phyloP scores from a whole-genome alignment of 2,329 filamentous ascomycete species.

The Hypoxylon sp. region DNA sequence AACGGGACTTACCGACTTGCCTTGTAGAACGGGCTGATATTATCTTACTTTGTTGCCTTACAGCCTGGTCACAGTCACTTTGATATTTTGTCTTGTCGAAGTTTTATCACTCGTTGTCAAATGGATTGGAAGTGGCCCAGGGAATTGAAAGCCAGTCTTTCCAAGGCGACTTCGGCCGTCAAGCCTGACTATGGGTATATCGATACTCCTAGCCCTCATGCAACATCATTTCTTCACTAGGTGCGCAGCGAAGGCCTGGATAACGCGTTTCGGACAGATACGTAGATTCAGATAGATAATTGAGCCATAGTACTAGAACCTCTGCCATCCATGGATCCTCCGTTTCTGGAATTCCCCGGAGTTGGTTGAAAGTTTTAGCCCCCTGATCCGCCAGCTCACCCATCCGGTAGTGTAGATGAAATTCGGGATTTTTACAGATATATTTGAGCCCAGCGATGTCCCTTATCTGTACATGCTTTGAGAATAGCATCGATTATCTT shows the following conservation, averaged over 20 bases:
- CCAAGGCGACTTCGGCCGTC: not conserved
- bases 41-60: not conserved
- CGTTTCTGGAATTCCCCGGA: not conserved
- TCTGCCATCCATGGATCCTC: not conserved
- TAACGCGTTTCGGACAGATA: not conserved
- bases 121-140: not conserved
- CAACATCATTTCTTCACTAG: not conserved
- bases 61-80: not conserved
- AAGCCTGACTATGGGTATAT: not conserved
- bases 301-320: not conserved
- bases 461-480: too few species aligned
- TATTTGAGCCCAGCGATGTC: not conserved
- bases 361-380: not conserved
- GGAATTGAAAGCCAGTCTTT: not conserved
- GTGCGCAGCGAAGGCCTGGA: not conserved
- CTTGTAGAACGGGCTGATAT: not conserved
- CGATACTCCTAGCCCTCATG: not conserved
- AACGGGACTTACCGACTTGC: not conserved
- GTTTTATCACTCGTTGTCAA: not conserved
- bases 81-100: not conserved
- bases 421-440: not conserved
- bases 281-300: not conserved
- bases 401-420: not conserved
- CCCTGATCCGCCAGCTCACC: not conserved
- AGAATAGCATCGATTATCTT: too few species aligned